Conservation (phyloP, 257 asterid species). For the Solanum lycopersicoides region DNA sequence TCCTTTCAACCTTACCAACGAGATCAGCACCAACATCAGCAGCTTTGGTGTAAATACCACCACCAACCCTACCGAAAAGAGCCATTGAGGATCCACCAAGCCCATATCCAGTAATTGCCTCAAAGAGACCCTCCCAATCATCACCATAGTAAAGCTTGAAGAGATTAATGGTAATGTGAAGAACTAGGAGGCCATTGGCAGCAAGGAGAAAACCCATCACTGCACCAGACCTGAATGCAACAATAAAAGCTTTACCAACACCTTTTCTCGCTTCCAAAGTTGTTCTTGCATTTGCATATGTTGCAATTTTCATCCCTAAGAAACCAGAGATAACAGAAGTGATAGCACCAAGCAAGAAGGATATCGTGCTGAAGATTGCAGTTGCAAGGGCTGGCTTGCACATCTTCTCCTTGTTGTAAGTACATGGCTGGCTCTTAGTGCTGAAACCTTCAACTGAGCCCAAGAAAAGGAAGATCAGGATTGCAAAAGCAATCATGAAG, state of each 20-base stretch:
- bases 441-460: conserved; percentile 95
- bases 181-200: conserved; percentile 77
- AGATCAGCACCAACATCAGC: conserved; percentile 56
- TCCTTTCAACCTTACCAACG: conserved; percentile 46
- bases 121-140: conserved; percentile 94
- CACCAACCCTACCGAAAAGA: conserved; percentile 89
- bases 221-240: conserved; percentile 61
- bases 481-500: conserved; percentile 85
- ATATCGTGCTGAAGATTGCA: conserved; percentile 66
- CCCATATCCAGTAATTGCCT: conserved; percentile 89
- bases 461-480: conserved; percentile 78
- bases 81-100: conserved; percentile 72
- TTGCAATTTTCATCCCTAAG: conserved; percentile 93
- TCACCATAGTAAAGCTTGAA: conserved; percentile 85
- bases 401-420: conserved; percentile 35
- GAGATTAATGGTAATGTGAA: conserved; percentile 60
- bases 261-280: conserved; percentile 89
- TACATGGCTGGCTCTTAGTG: conserved; percentile 45
- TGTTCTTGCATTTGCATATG: conserved; percentile 90
- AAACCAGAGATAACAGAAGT: conserved; percentile 82
- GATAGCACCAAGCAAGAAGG: conserved; percentile 83
- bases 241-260: conserved; percentile 62
- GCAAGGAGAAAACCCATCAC: conserved; percentile 97
- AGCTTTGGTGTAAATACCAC: conserved; percentile 81
- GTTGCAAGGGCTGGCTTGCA: conserved; percentile 86